Conservation (phyloP, 495 filamentous ascomycete genomes). For the Hypomontagnella submonticulosa region DNA sequence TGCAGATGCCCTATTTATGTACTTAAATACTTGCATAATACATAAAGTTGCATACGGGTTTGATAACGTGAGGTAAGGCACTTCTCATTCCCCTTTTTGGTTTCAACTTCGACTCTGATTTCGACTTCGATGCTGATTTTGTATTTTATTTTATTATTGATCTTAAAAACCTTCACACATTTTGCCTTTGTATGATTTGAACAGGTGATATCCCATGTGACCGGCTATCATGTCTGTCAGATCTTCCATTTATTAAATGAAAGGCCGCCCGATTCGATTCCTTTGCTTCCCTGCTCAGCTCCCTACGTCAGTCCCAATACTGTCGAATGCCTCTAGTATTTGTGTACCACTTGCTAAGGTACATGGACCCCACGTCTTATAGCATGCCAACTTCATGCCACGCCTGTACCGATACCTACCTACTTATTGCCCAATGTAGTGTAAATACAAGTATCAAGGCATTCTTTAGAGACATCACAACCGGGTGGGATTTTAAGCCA, state of each 20-base stretch:
- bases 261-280: not conserved
- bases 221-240: constrained; percentile 7
- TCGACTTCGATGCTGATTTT: too few species aligned
- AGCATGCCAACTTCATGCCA: constrained; percentile 17
- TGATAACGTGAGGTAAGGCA: constrained; percentile 25
- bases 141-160: too few species aligned
- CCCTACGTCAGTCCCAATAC: constrained; percentile 39
- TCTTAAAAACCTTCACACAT: not conserved
- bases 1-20: not conserved
- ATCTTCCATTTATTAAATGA: constrained; percentile 9
- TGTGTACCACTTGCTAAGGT: not conserved
- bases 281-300: constrained; percentile 18
- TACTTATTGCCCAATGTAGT: not conserved
- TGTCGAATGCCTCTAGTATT: constrained; percentile 11
- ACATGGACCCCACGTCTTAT: constrained; percentile 29
- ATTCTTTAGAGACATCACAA: not conserved
- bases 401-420: constrained; percentile 23
- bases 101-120: constrained; percentile 13
- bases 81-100: constrained; percentile 12
- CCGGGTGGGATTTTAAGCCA: constrained; percentile 6
- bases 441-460: too few species aligned
- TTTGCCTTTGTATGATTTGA: constrained; percentile 10
- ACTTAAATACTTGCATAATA: constrained; percentile 13
- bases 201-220: constrained; percentile 13
- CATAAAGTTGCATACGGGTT: constrained; percentile 1